Base-by-base conservation (phyloP, 169 alveolate species). In the Cryptosporidium muris region DNA sequence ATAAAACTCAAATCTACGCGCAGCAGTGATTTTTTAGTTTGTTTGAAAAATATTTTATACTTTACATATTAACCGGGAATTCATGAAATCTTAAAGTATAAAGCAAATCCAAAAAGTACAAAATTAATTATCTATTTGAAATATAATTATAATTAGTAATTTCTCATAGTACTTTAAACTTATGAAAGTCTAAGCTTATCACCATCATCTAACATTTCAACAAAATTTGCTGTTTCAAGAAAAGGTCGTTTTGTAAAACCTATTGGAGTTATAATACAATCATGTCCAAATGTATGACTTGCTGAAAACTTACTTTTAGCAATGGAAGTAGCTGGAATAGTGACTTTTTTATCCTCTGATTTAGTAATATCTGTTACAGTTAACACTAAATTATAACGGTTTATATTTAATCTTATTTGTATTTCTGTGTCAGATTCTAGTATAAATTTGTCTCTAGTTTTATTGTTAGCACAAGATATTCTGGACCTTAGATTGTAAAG, bases 191-290 rank as follows among this genome's bases (percentile, higher is more conserved):
- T 74, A n/a, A 74, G 85, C 49, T 74, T 74, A 47, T 74, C 85
- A 48, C 85, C 85, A 42, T 74, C 74, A 47, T 74, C 85, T 16
- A 74, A 42, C 85, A 74, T 74, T 52, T 74, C 85, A 8, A 74
- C 85, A 74, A 74, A 74, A 54, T 74, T 74, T 40, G 85, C 85
- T 42, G 85, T 74, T 60, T 74, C 85, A 42, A 74, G 16, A 40
- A 74, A 74, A 8, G 85, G 85, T 47, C 85, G 54, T 48, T 58
- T 74, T 42, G 85, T 74, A 25, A 74, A 58, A 40, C 85, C 85
- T 11, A 74, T 25, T 14, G 34, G 54, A 2, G 66, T 60, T 56
- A 74, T 68, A 34, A 54, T 45, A 40, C 85, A 74, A 5, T 68
- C 85, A 36, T 74, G 85, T 40, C 51, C 85, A 58, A 74, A 74